These are phyloP conservation scores for Albugo candida DNA, from an alignment of 352 stramenopile species.

Conservation along the genomic window DNA sequence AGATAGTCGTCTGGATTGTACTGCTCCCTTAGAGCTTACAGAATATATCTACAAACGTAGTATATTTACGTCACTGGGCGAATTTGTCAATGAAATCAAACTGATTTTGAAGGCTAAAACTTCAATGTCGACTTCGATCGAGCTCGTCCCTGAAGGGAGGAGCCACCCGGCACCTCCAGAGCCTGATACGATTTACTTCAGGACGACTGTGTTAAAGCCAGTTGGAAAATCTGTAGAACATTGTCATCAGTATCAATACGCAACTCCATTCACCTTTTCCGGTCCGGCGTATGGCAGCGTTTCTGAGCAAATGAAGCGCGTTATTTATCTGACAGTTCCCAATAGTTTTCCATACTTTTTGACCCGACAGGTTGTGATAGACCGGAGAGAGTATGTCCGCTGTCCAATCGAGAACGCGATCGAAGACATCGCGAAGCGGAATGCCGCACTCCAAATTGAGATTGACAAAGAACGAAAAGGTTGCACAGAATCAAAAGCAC, in stretches of 20 bases:
- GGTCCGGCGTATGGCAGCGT: conserved; percentile 33
- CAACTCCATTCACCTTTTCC: conserved; percentile 28
- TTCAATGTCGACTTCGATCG: conserved; percentile 9
- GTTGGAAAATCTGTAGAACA: no score
- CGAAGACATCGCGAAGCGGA: conserved; percentile 57
- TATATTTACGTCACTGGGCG: conserved; percentile 38
- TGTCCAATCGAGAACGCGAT: conserved; percentile 58
- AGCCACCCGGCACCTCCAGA: conserved; percentile 8
- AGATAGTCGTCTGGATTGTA: neutral
- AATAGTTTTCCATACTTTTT: conserved; percentile 27
- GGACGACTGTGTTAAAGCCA: no score
- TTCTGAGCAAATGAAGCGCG: conserved; percentile 48
- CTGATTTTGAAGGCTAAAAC: conserved; percentile 20
- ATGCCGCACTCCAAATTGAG: conserved; percentile 24
- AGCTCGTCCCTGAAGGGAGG: conserved; percentile 34
- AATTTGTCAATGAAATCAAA: conserved; percentile 48
- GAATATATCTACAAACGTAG: conserved; percentile 64
- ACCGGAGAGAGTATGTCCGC: conserved; percentile 20
- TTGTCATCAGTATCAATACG: conserved; percentile 3
- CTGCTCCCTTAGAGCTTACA: neutral
- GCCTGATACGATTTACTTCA: no score
- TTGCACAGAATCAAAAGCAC: conserved; percentile 39
- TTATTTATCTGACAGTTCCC: conserved; percentile 23
- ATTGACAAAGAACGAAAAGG: conserved; percentile 26
- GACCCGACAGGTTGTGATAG: conserved; percentile 21